phyloP scores from a whole-genome alignment of 352 stramenopile species.

The Peronospora belbahrii region DNA sequence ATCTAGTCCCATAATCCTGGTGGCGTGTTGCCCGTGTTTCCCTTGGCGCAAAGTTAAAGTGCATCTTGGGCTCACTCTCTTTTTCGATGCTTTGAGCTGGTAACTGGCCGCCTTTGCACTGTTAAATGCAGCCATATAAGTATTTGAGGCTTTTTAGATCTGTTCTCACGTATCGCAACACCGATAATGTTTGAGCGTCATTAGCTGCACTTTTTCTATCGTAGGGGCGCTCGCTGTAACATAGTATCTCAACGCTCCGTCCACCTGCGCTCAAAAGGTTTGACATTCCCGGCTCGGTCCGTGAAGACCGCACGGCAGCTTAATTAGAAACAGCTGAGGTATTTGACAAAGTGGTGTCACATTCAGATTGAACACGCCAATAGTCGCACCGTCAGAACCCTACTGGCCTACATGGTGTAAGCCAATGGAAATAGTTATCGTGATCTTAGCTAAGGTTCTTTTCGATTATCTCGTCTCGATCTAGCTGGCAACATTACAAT shows the following conservation, averaged over 20 bases:
- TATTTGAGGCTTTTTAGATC: constrained; percentile 20
- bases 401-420: constrained; percentile 29
- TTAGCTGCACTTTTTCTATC: constrained; percentile 6
- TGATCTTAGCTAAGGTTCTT: not conserved
- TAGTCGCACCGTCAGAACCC: constrained; percentile 15
- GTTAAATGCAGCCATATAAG: constrained; percentile 5
- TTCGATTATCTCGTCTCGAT: no score
- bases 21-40: constrained; percentile 26
- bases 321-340: constrained; percentile 26
- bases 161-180: constrained; percentile 17
- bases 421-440: not conserved
- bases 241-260: constrained; percentile 21
- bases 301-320: constrained; percentile 28
- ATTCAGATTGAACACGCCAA: constrained; percentile 24
- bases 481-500: no score
- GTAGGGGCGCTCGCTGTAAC: constrained; percentile 10
- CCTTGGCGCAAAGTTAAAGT: constrained; percentile 28
- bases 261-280: constrained; percentile 18
- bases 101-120: constrained; percentile 14
- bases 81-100: constrained; percentile 13
- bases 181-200: constrained; percentile 5
- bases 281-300: constrained; percentile 25
- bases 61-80: constrained; percentile 23
- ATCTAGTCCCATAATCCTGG: no score
- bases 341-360: constrained; percentile 31